A percentile compares a stretch with the other conserved stretches of the same genome.
These are phyloP conservation scores for Aureobasidium lini DNA, from an alignment of 2,329 filamentous ascomycete genomes.

Conservation along the genomic window DNA sequence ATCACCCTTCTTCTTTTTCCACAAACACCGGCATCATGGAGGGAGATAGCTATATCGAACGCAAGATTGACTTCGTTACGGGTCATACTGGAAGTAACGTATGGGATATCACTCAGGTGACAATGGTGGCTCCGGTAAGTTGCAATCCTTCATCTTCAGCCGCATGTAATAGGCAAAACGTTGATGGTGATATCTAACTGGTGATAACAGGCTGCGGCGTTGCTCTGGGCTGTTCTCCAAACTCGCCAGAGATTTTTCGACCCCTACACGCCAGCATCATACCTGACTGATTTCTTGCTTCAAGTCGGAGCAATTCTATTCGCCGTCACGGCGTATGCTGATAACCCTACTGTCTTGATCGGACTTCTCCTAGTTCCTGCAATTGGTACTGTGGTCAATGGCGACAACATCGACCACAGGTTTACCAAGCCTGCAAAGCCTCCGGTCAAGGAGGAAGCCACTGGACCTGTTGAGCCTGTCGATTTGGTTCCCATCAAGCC, in stretches of 20 bases:
- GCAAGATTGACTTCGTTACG: conserved; percentile 94
- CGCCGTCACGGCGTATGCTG: conserved; percentile 77
- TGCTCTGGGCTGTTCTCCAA: conserved; percentile 87
- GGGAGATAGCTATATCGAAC: conserved; percentile 62
- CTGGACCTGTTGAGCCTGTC: conserved; percentile 22
- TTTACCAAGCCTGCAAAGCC: conserved; percentile 18
- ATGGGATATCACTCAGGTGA: conserved; percentile 79
- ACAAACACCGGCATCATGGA: conserved; percentile 6
- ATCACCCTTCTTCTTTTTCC: neutral
- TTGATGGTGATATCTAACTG: conserved; percentile 19
- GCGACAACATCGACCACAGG: conserved; percentile 18
- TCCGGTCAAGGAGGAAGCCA: conserved; percentile 18
- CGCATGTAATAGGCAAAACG: neutral
- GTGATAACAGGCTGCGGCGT: conserved; percentile 59
- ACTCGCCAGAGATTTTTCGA: conserved; percentile 77
- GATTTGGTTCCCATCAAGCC: conserved; percentile 70
- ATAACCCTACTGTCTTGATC: conserved; percentile 64
- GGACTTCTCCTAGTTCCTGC: conserved; percentile 67
- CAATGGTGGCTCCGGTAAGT: conserved; percentile 74
- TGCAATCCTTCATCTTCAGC: neutral
- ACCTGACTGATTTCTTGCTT: conserved; percentile 76
- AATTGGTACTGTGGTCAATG: conserved; percentile 38
- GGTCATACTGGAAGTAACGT: conserved; percentile 78
- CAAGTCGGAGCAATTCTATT: conserved; percentile 77
- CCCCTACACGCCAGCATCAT: conserved; percentile 60